Conservation (phyloP, 2,329 filamentous ascomycete genomes). For the Phaeophleospora eucalypticola region DNA sequence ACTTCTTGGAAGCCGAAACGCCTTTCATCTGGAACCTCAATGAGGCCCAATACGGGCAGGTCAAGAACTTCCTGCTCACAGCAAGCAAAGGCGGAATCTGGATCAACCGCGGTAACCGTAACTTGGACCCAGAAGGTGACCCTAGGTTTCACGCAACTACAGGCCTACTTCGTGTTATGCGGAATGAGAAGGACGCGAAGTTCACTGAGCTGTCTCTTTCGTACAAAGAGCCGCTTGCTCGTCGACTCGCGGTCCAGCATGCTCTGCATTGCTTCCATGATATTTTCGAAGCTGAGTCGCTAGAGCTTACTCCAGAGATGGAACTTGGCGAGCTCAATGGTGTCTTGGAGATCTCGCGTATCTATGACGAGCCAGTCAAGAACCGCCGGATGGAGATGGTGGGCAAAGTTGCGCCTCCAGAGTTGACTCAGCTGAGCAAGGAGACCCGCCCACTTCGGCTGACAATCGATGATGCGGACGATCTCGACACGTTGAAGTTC, state of each 20-base stretch:
- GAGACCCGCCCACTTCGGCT: constrained; percentile 7
- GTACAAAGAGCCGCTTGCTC: background rate
- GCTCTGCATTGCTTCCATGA: background rate
- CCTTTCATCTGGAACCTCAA: background rate
- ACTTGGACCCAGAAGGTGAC: background rate
- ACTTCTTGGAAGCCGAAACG: background rate
- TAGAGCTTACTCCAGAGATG: background rate
- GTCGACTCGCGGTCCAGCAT: background rate
- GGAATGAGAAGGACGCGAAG: constrained; percentile 12
- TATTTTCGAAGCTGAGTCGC: background rate
- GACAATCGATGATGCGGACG: constrained; percentile 14
- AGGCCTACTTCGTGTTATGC: constrained; percentile 15
- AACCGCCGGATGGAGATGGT: background rate
- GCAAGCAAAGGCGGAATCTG: background rate
- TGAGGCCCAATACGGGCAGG: background rate
- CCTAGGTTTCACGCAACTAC: constrained; percentile 6
- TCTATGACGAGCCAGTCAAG: constrained; percentile 1
- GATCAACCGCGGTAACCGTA: constrained; percentile 4
- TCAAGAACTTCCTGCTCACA: background rate
- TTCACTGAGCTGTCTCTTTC: background rate
- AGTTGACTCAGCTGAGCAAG: background rate
- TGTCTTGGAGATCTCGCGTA: background rate
- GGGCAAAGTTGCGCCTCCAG: background rate
- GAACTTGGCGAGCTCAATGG: background rate
- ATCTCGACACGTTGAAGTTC: constrained; percentile 24